Evolutionary conservation across 1,139 yeast species (phyloP), one percentile per base, ranked within the genome.

Genomic region (Taiozyma sp.): DNA sequence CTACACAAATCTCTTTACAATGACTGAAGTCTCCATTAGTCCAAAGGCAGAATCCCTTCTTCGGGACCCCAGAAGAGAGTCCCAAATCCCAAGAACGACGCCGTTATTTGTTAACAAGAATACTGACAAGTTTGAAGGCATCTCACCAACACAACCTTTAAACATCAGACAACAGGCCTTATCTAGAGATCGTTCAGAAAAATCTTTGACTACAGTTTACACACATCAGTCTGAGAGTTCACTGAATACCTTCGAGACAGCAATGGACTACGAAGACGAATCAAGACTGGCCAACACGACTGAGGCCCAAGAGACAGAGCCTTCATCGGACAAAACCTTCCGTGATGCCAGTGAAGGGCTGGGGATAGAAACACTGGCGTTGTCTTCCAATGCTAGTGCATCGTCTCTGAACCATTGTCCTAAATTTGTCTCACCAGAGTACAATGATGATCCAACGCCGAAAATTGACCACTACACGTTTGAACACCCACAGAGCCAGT

Each of bases 61-160:
- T 16, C 40, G 41, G 8, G 24, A 38, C 24, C 2, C 41, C 41
- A 38, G 19, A 12, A 38, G 41, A 38, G 41, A 19, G 14, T 38
- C 41, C 1, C 24, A 19, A 22, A 38, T 38, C 8, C 41, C 41
- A 22, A 38, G 24, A 19, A 38, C 41, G 23, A 38, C 41, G 13
- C 41, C 41, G 13, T 22, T 38, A 10, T 38, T 38, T 22, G 12
- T 6, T 14, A 38, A 38, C 41, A 38, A 12, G 24, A 22, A 38
- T 10, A 14, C 41, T 12, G 50, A 36, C 16, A 39, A 46, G 41
- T 48, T 51, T n/a, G 50, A 47, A n/a, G 61, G 49, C 13, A 52
- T 60, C 6, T 61, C 65, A 2, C 65, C 65, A 1, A 61, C 65
- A 7, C 48, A 59, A 47, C 65, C 65, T 7, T 43, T 61, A 46